Evolutionary conservation across 2,329 filamentous ascomycete genomes (phyloP), one percentile per base, ranked within the genome.

Genomic region (Neonectria faginata): DNA sequence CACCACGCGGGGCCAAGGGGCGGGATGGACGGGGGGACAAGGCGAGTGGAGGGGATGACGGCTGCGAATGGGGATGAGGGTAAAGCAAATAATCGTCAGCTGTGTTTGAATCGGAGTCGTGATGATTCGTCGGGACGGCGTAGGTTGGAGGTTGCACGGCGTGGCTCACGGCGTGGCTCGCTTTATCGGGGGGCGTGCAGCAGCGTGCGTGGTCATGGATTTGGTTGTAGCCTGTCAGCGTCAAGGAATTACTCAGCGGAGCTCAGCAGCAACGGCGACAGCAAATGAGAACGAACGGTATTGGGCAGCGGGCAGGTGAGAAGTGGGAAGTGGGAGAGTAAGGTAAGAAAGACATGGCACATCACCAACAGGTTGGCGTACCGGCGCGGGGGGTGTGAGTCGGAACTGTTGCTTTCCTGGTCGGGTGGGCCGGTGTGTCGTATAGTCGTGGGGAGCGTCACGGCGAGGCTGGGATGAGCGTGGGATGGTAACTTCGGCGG

Each of bases 191-290:
- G 70, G 64, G 68, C 59, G 72, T 72, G 72, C 60, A 65, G 57
- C 47, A 59, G 66, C 59, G 61, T 25, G 60, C 39, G 62, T 33
- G 59, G 69, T 70, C 67, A 66, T 62, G 58, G 64, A 70, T 53
- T 47, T 60, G 36, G 33, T 51, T 48, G 36, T 61, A 73, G 68
- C 77, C 77, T 79, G 71, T 79, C 70, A 78, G 72, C 74, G 71
- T 70, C 48, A 55, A 71, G 72, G 55, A 75, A 79, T 79, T 79
- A 78, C 75, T 78, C 76, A 78, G 77, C 76, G 67, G 51, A 33
- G 59, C 50, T 67, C 53, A 69, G 68, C 67, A 60, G 47, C 36
- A 45, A 53, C 58, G 60, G 64, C 41, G 58, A 61, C 67, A 73
- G 63, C 71, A 70, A 65, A 65, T 57, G 56, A 63, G 56, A 70